These are phyloP conservation scores for Dictyostelium firmibasis DNA, from an alignment of 78 protist species.

Conservation along the genomic window DNA sequence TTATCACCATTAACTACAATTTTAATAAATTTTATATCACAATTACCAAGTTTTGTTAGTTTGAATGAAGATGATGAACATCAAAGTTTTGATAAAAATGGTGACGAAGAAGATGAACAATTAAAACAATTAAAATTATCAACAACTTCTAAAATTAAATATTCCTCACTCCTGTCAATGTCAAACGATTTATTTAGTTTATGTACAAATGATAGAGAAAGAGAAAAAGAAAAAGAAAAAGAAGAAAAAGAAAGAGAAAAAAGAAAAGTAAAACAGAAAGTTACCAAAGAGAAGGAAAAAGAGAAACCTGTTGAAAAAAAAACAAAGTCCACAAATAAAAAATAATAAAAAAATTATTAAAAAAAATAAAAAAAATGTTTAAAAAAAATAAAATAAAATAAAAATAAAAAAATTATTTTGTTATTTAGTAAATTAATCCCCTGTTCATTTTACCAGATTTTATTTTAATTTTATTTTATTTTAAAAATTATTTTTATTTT, in stretches of 20 bases:
- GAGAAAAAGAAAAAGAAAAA: background rate
- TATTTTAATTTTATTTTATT: background rate
- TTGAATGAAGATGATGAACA: background rate
- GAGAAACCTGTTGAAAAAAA: background rate
- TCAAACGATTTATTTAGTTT: background rate
- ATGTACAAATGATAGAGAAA: background rate
- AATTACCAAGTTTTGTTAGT: conserved; percentile 34
- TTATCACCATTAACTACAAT: conserved; percentile 32
- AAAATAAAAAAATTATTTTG: background rate
- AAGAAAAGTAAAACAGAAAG: background rate
- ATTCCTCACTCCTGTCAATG: background rate
- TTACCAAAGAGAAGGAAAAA: background rate
- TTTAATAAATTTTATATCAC: conserved; percentile 46
- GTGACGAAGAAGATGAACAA: background rate
- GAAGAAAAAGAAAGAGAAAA: background rate
- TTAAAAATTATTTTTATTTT: background rate
- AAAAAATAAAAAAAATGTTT: background rate
- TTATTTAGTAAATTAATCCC: background rate
- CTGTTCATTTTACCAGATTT: background rate
- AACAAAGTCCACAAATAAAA: background rate
- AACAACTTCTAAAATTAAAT: background rate
- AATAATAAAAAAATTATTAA: too few relatives aligned
- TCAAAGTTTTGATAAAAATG: background rate
- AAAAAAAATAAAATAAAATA: background rate
- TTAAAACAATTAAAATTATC: background rate